Conservation (phyloP, 345 rosid genomes). For the Excoecaria cochinchinensis region DNA sequence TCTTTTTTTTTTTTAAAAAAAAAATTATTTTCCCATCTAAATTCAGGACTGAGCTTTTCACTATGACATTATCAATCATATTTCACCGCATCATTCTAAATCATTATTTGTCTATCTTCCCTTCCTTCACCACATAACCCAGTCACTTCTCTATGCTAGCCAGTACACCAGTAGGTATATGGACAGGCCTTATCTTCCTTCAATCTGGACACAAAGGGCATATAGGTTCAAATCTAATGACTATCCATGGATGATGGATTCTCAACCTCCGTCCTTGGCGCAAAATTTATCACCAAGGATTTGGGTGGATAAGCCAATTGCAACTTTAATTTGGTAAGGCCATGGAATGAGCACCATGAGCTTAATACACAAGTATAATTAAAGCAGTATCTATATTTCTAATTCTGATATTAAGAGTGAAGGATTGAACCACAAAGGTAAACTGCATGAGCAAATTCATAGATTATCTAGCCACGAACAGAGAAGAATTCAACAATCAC, state of each 20-base stretch:
- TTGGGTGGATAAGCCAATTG: not conserved
- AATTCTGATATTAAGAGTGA: not conserved
- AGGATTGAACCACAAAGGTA: not conserved
- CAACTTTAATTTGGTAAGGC: not conserved
- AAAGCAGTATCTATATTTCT: not conserved
- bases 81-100: not conserved
- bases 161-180: not conserved
- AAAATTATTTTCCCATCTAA: no score
- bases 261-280: not conserved
- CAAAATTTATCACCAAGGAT: not conserved
- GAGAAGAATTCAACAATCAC: not conserved
- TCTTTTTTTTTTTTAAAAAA: no score
- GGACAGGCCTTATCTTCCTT: not conserved
- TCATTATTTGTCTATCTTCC: not conserved
- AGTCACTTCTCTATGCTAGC: not conserved
- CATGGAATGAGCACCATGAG: not conserved
- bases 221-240: not conserved
- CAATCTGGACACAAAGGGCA: not conserved
- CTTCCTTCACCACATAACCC: not conserved
- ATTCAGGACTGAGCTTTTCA: not conserved
- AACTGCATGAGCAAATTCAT: not conserved
- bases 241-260: not conserved
- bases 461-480: not conserved
- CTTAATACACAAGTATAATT: not conserved
- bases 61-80: not conserved